These are phyloP conservation scores for Globomyces pollinis-pini DNA, from an alignment of 192 early-diverging fungal species.

Conservation along the genomic window DNA sequence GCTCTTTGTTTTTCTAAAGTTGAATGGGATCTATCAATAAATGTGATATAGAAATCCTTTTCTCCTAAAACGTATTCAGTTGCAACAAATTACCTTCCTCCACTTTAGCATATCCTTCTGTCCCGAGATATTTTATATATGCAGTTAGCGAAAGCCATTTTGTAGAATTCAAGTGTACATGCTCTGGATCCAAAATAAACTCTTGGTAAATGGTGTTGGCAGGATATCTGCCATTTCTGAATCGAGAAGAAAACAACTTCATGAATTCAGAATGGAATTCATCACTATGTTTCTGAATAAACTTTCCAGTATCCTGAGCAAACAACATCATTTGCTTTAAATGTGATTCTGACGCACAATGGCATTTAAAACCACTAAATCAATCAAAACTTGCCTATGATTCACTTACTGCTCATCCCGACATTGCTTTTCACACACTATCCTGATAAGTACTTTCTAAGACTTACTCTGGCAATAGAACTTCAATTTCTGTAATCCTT, in stretches of 20 bases:
- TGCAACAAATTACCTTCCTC: too few relatives aligned
- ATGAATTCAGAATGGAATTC: constrained; percentile 82
- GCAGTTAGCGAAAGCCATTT: constrained; percentile 84
- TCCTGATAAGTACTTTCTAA: not conserved
- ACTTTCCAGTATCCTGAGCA: constrained; percentile 69
- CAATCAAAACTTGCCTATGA: too few relatives aligned
- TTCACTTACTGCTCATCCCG: not conserved
- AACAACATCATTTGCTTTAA: constrained; percentile 86
- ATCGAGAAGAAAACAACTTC: constrained; percentile 69
- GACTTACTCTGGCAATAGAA: not conserved
- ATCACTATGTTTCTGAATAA: constrained; percentile 64
- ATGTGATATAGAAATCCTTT: constrained; percentile 63
- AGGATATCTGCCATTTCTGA: constrained; percentile 68
- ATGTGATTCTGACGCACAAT: constrained; percentile 83
- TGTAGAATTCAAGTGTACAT: constrained; percentile 96
- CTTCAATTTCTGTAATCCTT: not conserved
- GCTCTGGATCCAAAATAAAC: constrained; percentile 81
- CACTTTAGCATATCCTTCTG: constrained; percentile 71
- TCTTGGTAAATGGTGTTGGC: constrained; percentile 98
- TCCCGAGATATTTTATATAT: constrained; percentile 80
- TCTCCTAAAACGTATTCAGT: too few relatives aligned
- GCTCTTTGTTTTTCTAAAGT: constrained; percentile 75
- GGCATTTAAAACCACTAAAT: constrained; percentile 41
- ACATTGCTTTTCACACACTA: constrained; percentile 11
- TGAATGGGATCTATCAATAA: constrained; percentile 88